Base-by-base conservation (phyloP, 2,329 filamentous ascomycete genomes). In the Penicillium sp. region DNA sequence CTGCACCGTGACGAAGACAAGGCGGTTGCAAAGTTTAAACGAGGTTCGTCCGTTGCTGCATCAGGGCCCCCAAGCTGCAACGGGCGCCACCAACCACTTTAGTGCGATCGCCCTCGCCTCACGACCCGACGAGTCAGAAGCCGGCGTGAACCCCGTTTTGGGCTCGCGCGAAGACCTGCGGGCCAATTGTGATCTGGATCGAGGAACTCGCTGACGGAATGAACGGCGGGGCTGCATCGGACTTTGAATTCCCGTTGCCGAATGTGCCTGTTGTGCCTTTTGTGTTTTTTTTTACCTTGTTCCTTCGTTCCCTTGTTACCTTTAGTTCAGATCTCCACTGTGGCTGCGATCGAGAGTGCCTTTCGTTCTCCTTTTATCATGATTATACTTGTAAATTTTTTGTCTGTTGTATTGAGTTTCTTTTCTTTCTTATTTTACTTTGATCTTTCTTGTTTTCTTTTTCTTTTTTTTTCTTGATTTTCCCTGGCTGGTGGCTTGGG, bases 11-110 rank as follows among this genome's bases (percentile, higher is more conserved):
- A 58, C 47, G 31, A 29, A 12, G 7, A 47, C 24, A 47, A 28
- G 26, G 9, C 6, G 28, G 1, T n/a, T n/a, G n/a, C 21, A 42
- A 38, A 42, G 46, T 49, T 34, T 44, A 44, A 36, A 38, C 36
- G 36, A 16, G 54, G 58, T 62, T 62, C 60, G 58, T 61, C 59
- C 52, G 54, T 52, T 26, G 43, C 39, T 57, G 57, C 57, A 57
- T 46, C 36, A 49, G 42, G 41, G 18, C 18, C 42, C 48, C 50
- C n/a, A 38, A 51, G 24, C 42, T 45, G 47, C 53, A 60, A 60
- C 55, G 53, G 53, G 42, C 41, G 33, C 47, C 51, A 26, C 56
- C 56, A 56, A 59, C 56, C 56, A 58, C 16, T 29, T 26, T 33
- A 15, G 38, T 39, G 41, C 55, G 53, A 58, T 58, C 52, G 49